A percentile compares a stretch with the other conserved stretches of the same genome.
phyloP scores from a whole-genome alignment of 179 eudicot species.

The Silene noctiflora region DNA sequence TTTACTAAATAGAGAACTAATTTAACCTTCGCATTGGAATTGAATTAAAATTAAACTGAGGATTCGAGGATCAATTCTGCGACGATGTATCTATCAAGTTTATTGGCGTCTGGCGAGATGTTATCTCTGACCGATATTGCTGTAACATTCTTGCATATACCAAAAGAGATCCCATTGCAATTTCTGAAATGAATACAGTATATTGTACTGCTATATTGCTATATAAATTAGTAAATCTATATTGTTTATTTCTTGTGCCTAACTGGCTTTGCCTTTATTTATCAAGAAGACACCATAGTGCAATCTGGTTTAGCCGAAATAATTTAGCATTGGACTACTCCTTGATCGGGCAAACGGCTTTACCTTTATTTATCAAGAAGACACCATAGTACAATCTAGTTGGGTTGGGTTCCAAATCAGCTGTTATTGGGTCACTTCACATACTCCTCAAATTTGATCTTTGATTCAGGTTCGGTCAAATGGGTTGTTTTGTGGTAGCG shows the following conservation, averaged over 20 bases:
- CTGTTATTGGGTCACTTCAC: background rate
- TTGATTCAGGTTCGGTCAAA: background rate
- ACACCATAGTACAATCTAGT: too few species aligned
- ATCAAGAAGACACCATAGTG: background rate
- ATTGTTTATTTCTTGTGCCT: background rate
- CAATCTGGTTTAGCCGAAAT: background rate
- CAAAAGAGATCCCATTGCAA: background rate
- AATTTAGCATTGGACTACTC: background rate
- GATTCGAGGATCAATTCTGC: background rate
- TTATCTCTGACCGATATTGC: slow-evolving; percentile 10
- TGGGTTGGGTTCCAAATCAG: background rate
- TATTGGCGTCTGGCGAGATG: background rate
- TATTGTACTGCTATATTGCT: slow-evolving; percentile 3
- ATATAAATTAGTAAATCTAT: background rate
- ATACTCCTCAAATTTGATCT: background rate
- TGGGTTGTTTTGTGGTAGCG: background rate
- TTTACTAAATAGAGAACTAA: background rate
- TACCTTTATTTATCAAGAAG: too few species aligned
- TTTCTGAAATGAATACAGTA: slow-evolving; percentile 7
- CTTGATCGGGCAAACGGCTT: background rate
- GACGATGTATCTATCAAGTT: slow-evolving; percentile 5
- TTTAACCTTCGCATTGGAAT: background rate
- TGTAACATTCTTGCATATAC: background rate
- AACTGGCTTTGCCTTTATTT: background rate
- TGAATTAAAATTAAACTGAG: background rate